phyloP scores from a whole-genome alignment of 2,329 filamentous ascomycete genomes.

The Apiospora phragmitis region DNA sequence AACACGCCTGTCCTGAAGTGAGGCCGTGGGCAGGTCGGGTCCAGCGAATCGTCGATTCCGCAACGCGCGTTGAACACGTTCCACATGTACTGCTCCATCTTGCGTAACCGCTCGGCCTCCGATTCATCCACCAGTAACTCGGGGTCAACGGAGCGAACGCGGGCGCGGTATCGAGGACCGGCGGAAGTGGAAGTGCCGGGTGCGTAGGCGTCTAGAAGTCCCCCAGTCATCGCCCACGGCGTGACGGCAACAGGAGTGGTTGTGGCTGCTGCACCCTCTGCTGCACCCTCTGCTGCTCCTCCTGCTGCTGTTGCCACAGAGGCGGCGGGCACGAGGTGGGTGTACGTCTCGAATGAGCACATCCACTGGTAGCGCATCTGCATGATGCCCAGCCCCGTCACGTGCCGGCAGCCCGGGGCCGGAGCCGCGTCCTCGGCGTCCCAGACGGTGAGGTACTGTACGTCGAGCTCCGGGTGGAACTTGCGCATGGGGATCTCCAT shows the following conservation, averaged over 20 bases:
- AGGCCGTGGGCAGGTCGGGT: background rate
- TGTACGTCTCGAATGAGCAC: slow-evolving; percentile 3
- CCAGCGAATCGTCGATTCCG: background rate
- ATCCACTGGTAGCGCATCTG: background rate
- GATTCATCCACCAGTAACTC: background rate
- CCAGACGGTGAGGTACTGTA: slow-evolving; percentile 17
- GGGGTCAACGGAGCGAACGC: background rate
- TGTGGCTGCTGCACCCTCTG: too few species aligned
- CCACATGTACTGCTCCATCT: background rate
- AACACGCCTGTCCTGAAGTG: background rate
- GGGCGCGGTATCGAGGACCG: background rate
- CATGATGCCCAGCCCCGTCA: background rate
- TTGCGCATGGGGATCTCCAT: slow-evolving; percentile 20
- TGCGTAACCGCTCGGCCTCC: background rate
- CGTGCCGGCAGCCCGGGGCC: background rate
- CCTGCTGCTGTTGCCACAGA: background rate
- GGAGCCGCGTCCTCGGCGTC: background rate
- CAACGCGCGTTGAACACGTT: background rate
- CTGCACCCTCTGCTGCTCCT: background rate
- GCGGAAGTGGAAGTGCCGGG: background rate
- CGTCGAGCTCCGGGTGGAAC: slow-evolving; percentile 22
- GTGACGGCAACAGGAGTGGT: background rate
- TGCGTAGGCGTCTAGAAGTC: background rate
- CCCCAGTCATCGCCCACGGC: background rate
- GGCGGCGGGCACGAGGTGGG: background rate